Conservation (phyloP, 2,329 filamentous ascomycete genomes). For the Drechmeria coniospora region DNA sequence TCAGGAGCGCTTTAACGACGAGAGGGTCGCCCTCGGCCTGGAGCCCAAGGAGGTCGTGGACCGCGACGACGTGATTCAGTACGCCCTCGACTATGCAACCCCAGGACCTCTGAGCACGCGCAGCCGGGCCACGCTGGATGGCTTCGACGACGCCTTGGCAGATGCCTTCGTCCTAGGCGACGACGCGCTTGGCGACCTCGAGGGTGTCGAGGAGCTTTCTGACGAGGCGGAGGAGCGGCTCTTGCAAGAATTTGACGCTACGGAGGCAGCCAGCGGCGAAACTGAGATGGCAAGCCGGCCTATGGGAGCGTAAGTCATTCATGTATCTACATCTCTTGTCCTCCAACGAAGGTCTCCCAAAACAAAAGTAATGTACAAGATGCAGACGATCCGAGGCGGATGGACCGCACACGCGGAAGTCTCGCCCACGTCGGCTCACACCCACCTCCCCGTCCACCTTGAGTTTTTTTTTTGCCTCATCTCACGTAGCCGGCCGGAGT, state of each 20-base stretch:
- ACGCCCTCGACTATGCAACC: conserved; percentile 26
- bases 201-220: conserved; percentile 23
- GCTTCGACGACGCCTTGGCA: conserved; percentile 22
- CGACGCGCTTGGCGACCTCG: conserved; percentile 20
- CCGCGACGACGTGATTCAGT: conserved; percentile 22
- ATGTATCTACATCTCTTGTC: neutral
- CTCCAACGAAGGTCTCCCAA: neutral
- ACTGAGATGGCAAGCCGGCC: conserved; percentile 4
- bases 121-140: conserved; percentile 21
- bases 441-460: no score
- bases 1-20: conserved; percentile 45
- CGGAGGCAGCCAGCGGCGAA: conserved; percentile 7
- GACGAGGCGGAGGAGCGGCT: conserved; percentile 20
- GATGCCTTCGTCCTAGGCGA: conserved; percentile 33
- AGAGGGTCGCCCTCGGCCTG: conserved; percentile 53
- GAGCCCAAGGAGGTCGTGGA: conserved; percentile 20
- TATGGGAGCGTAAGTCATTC: conserved; percentile 1
- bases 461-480: no score
- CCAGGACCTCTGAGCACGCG: conserved; percentile 21
- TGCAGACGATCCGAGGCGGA: no score
- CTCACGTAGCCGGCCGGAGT: no score
- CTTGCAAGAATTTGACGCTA: conserved; percentile 16
- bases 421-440: no score
- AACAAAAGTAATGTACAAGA: no score
- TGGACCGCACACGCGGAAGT: no score